Evolutionary conservation across 352 stramenopile genomes (phyloP), one percentile per base, ranked within the genome.

Genomic region (Phytophthora pini): DNA sequence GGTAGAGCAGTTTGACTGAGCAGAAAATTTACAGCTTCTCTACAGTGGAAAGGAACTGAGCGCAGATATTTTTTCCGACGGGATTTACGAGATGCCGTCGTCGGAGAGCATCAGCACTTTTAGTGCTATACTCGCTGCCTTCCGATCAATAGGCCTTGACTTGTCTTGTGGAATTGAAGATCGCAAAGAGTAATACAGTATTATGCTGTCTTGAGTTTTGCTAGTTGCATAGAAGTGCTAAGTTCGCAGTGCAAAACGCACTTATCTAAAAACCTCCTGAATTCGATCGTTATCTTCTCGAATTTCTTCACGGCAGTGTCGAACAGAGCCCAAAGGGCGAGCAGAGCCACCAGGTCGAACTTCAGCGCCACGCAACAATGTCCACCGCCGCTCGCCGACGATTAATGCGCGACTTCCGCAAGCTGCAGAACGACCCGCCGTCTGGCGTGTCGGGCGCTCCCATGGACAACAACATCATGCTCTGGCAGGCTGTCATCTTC

Each of bases 391-490:
- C 97, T 22, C 82, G 97, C 60, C 80, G 96, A 87, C 88, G 97
- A 80, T 84, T 99, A 56, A 95, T 99, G 82, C 89, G 96, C 58
- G 97, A 99, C 80, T 99, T 99, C 74, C 89, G 90, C 68, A 90
- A 97, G 70, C 88, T 99, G 26, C 97, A 99, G 80, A 99, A 98
- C 69, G 98, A 99, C 76, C 97, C 98, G 31, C 98, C 98, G 34
- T 95, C 87, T 32, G 98, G 97, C 34, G 96, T 99, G 12, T 98
- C 93, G 11, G 98, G 96, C 31, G 97, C 97, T 31, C 98, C 98
- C 11, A 87, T 99, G 85, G 98, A 99, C 80, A 99, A 98, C 65
- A 99, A 99, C 76, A 99, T 99, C 70, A 98, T 99, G 91, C 80
- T 99, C 31, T 99, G 94, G 90, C 80, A 97, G 70, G 89, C 88